Evolutionary conservation across 768 basidiomycete genomes (phyloP).

Genomic region (Neoboletus magnificus): DNA sequence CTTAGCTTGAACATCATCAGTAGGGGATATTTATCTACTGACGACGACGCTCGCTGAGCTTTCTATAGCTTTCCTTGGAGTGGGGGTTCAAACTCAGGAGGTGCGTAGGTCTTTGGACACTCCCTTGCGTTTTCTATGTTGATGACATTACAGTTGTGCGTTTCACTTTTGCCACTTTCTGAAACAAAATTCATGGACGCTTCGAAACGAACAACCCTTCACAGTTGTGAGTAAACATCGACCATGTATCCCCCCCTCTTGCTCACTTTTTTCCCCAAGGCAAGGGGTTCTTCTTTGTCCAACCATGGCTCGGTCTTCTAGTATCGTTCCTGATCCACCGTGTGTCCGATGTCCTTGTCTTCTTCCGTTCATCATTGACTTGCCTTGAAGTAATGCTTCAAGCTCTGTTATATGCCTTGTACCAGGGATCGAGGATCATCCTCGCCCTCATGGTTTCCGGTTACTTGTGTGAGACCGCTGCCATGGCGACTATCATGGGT

Average conservation of each 20-base stretch:
- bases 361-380: not conserved
- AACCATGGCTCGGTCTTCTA: not conserved
- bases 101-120: not conserved
- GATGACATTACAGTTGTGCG: constrained; percentile 15
- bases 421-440: constrained; percentile 4
- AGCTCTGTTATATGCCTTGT: constrained; percentile 14
- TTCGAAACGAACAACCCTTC: not conserved
- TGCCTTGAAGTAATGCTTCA: constrained; percentile 10
- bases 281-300: constrained; percentile 1
- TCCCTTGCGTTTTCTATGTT: not conserved
- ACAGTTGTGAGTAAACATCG: constrained; percentile 4
- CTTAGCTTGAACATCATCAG: constrained; percentile 14
- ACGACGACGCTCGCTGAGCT: not conserved
- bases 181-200: not conserved
- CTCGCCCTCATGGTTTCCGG: constrained; percentile 1
- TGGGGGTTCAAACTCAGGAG: not conserved
- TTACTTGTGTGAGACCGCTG: not conserved
- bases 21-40: not conserved
- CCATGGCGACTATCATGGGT: not conserved
- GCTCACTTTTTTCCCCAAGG: constrained; percentile 6
- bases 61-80: constrained; percentile 12
- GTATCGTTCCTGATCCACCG: constrained; percentile 2
- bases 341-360: not conserved
- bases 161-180: not conserved
- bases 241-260: not conserved